phyloP scores from a whole-genome alignment of 1,284 basidiomycete genomes.

The Gomphus bonarii region DNA sequence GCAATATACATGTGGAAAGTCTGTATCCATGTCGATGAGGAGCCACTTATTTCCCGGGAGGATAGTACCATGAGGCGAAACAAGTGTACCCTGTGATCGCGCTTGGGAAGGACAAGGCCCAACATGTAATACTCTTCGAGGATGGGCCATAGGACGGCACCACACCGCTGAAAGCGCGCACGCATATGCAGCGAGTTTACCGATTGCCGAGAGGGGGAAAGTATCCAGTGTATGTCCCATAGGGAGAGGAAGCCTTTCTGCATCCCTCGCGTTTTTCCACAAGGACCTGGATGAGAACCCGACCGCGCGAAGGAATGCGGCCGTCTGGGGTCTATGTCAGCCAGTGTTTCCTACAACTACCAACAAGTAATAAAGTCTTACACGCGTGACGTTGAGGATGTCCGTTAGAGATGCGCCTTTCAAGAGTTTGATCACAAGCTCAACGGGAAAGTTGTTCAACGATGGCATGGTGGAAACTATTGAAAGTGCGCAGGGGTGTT shows the following conservation, averaged over 20 bases:
- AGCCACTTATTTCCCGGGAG: neutral
- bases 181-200: neutral
- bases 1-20: neutral
- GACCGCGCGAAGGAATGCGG: neutral
- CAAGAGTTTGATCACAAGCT: too few relatives aligned
- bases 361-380: too few relatives aligned
- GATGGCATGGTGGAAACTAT: neutral
- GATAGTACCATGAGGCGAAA: neutral
- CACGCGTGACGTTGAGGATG: too few relatives aligned
- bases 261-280: neutral
- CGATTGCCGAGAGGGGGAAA: neutral
- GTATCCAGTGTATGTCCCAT: neutral
- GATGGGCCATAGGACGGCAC: neutral
- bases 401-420: too few relatives aligned
- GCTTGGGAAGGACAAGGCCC: neutral
- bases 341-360: too few relatives aligned
- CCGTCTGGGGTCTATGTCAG: neutral
- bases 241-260: neutral
- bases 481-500: too few relatives aligned
- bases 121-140: neutral
- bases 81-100: neutral
- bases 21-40: neutral
- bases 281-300: neutral
- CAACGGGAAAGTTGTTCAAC: too few relatives aligned
- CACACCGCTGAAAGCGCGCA: neutral